Conservation (phyloP, 2,329 filamentous ascomycete species). For the Mollisia scopiformis region DNA sequence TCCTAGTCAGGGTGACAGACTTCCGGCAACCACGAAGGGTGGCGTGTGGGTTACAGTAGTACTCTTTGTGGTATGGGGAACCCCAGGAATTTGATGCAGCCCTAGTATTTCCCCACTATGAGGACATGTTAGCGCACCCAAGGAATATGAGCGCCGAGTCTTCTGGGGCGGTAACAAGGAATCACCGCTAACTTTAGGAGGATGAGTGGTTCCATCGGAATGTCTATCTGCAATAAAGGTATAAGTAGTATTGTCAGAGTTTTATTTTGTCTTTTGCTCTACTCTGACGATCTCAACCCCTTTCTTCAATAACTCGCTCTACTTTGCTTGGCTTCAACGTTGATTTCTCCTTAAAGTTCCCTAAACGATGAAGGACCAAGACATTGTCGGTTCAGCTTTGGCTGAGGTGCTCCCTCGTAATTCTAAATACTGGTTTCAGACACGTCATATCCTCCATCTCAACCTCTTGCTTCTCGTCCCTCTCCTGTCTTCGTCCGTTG, state of each 20-base stretch:
- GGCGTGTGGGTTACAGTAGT: not conserved
- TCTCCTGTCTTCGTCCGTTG: conserved; percentile 19
- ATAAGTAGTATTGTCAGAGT: not conserved
- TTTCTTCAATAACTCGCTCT: not conserved
- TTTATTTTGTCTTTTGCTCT: too few relatives aligned
- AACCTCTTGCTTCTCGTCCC: conserved; percentile 27
- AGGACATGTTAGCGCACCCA: too few relatives aligned
- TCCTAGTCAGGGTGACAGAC: not conserved
- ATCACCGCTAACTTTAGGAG: not conserved
- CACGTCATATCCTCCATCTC: conserved; percentile 19
- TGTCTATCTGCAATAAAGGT: not conserved
- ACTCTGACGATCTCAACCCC: too few relatives aligned
- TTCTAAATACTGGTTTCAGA: conserved; percentile 6
- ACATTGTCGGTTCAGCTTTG: not conserved
- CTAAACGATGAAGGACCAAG: not conserved
- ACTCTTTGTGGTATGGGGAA: not conserved
- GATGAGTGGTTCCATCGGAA: too few relatives aligned
- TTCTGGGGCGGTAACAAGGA: not conserved
- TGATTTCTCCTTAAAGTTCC: not conserved
- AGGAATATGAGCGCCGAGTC: not conserved
- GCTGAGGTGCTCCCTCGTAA: conserved; percentile 1
- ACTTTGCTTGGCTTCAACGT: not conserved
- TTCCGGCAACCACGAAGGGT: not conserved
- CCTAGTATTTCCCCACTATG: not conserved
- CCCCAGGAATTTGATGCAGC: not conserved